Evolutionary conservation across 257 asterid species (phyloP).

Genomic region (Nicotiana benthamiana): DNA sequence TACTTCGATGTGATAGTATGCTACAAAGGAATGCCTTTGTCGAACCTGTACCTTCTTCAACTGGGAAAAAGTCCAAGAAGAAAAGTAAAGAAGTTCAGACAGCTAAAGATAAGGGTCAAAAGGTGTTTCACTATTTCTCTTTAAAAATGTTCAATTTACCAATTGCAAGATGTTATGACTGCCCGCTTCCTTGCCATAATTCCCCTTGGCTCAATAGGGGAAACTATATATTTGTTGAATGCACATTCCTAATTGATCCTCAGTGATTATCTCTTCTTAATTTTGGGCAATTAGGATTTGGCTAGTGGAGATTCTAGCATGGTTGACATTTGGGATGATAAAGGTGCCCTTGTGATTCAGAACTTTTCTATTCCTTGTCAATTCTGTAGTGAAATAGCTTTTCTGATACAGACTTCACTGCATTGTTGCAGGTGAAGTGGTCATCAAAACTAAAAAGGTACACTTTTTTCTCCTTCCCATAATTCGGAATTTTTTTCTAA

Average conservation of each 20-base stretch:
- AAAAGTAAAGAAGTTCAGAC: slow-evolving; percentile 29
- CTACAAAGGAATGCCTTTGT: slow-evolving; percentile 72
- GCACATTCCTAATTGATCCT: neutral
- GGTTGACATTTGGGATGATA: slow-evolving; percentile 61
- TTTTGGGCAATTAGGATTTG: slow-evolving; percentile 33
- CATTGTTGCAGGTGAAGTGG: slow-evolving; percentile 43
- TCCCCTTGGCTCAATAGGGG: neutral
- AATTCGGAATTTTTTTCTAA: neutral
- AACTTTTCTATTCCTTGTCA: neutral
- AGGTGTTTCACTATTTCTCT: slow-evolving; percentile 29
- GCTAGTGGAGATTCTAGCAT: slow-evolving; percentile 31
- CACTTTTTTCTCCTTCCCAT: neutral
- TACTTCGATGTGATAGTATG: slow-evolving; percentile 64
- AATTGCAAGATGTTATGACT: neutral
- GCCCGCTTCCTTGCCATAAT: neutral
- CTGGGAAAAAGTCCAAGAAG: slow-evolving; percentile 50
- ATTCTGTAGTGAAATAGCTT: slow-evolving; percentile 8
- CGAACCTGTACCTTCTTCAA: slow-evolving; percentile 65
- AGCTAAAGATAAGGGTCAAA: slow-evolving; percentile 18
- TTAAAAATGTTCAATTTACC: neutral
- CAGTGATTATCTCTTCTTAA: neutral
- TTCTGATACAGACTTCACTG: slow-evolving; percentile 13
- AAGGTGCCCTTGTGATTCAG: slow-evolving; percentile 24
- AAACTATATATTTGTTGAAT: neutral
- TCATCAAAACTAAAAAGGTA: slow-evolving; percentile 50